These are phyloP conservation scores for Thamnidium elegans DNA, from an alignment of 192 early-diverging fungal species.

Conservation along the genomic window DNA sequence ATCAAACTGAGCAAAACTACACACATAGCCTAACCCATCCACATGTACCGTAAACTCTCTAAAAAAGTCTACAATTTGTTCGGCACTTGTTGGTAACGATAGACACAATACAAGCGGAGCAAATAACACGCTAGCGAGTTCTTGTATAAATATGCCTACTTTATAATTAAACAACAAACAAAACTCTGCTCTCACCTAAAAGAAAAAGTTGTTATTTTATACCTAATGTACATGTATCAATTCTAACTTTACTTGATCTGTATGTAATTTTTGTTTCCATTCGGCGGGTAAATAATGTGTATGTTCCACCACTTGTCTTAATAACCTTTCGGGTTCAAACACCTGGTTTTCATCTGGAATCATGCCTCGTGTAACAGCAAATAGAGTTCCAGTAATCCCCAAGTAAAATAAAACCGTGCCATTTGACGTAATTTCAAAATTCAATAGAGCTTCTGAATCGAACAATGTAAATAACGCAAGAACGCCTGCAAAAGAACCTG, in stretches of 20 bases:
- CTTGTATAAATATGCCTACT: conserved; percentile 73
- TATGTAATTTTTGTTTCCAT: conserved; percentile 83
- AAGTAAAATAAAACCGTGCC: conserved; percentile 93
- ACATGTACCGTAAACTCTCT: conserved; percentile 92
- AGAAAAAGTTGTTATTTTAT: neutral
- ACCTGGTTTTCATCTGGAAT: conserved; percentile 78
- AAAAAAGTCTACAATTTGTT: conserved; percentile 90
- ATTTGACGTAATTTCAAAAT: conserved; percentile 88
- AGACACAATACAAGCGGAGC: conserved; percentile 82
- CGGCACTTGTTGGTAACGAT: conserved; percentile 72
- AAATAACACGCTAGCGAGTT: conserved; percentile 76
- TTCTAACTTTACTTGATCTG: conserved; percentile 57
- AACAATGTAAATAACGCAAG: conserved; percentile 78
- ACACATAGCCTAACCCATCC: conserved; percentile 89
- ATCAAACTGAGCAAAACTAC: conserved; percentile 96
- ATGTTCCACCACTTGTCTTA: conserved; percentile 77
- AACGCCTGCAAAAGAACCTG: conserved; percentile 85
- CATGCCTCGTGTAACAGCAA: conserved; percentile 78
- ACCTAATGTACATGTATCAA: neutral
- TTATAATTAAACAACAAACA: conserved; percentile 76
- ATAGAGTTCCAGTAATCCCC: conserved; percentile 80
- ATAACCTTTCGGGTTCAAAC: conserved; percentile 77
- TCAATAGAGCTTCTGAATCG: conserved; percentile 83
- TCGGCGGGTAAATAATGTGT: conserved; percentile 87
- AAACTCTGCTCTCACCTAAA: conserved; percentile 76